A percentile compares a stretch with the other conserved stretches of the same genome.
phyloP scores from a whole-genome alignment of 2,329 filamentous ascomycete species.

The Amphichorda felina region DNA sequence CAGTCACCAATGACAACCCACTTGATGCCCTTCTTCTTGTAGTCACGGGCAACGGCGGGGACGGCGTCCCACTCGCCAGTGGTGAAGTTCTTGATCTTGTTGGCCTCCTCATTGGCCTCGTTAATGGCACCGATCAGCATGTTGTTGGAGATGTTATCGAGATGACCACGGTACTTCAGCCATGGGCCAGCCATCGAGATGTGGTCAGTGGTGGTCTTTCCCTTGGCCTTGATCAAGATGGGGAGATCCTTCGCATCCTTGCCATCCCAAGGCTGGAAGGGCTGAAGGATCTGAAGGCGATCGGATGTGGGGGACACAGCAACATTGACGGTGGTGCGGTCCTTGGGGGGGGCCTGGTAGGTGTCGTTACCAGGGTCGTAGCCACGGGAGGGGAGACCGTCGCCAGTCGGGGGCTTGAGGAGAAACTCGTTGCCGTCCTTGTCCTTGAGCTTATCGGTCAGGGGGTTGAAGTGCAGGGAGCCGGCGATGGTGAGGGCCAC shows the following conservation, averaged over 20 bases:
- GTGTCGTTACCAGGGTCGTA: conserved; percentile 90
- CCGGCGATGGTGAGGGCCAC: conserved; percentile 79
- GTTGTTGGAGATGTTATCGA: conserved; percentile 99
- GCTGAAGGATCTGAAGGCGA: conserved; percentile 82
- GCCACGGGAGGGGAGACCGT: conserved; percentile 66
- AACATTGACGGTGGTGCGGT: conserved; percentile 63
- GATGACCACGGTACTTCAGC: conserved; percentile 97
- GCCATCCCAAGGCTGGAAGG: conserved; percentile 82
- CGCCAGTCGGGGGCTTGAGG: conserved; percentile 68
- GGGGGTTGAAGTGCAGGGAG: conserved; percentile 83
- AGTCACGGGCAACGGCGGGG: conserved; percentile 88
- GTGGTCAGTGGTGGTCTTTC: conserved; percentile 95
- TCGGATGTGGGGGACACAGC: conserved; percentile 81
- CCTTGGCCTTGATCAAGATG: conserved; percentile 91
- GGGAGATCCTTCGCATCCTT: conserved; percentile 78
- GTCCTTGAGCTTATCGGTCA: conserved; percentile 85
- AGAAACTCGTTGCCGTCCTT: conserved; percentile 95
- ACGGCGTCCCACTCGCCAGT: conserved; percentile 79
- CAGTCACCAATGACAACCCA: conserved; percentile 99
- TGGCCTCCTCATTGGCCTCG: conserved; percentile 89
- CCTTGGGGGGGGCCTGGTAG: conserved; percentile 85
- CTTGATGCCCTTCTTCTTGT: conserved; percentile 92
- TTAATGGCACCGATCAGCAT: conserved; percentile 98
- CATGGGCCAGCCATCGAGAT: conserved; percentile 96
- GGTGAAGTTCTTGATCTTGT: conserved; percentile 90